Evolutionary conservation across 140 eudicot species (phyloP), one percentile per base, ranked within the genome.

Genomic region (Erigeron philadelphicus): DNA sequence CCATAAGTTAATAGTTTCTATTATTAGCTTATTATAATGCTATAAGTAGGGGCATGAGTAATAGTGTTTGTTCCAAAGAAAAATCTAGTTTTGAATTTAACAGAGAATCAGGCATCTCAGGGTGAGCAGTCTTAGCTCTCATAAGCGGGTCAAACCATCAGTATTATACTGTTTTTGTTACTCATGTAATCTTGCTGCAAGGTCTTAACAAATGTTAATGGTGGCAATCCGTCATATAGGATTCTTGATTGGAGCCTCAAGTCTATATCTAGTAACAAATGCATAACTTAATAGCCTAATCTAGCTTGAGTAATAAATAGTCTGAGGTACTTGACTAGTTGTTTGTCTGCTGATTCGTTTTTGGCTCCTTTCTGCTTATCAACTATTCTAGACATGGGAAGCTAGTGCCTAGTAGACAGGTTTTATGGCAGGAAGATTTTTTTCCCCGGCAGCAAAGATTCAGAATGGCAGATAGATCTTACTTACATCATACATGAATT

Each of bases 1-100:
- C 49, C 53, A 38, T 61, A 72, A 15, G 18, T 62, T 50, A 40
- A 10, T 19, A 71, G 48, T 72, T 59, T 47, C 60, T 38, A 25
- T 60, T 48, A 72, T 47, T 16, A 47, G 61, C 40, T 61, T 60
- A 72, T 61, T 23, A 35, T 72, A n/a, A 40, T 25, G 1, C 38
- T 60, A 9, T 16, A 35, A 48, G 17, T 60, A 45, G 21, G 59
- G 19, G 58, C 44, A 41, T 42, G 18, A 7, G 66, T 2, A 17
- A 19, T 18, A 49, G 43, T 41, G 57, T 56, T 3, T 42, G 66
- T 42, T 43, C 46, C 5, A 31, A 31, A 31, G n/a, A 21, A 31
- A 43, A 5, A 19, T 56, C 25, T 70, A 41, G 23, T 41, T 58
- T 68, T 44, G 13, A 60, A 47, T 15, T 35, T 21, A 16, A 31